phyloP scores from a whole-genome alignment of 495 filamentous ascomycete species.

The Xylaria nigripes region DNA sequence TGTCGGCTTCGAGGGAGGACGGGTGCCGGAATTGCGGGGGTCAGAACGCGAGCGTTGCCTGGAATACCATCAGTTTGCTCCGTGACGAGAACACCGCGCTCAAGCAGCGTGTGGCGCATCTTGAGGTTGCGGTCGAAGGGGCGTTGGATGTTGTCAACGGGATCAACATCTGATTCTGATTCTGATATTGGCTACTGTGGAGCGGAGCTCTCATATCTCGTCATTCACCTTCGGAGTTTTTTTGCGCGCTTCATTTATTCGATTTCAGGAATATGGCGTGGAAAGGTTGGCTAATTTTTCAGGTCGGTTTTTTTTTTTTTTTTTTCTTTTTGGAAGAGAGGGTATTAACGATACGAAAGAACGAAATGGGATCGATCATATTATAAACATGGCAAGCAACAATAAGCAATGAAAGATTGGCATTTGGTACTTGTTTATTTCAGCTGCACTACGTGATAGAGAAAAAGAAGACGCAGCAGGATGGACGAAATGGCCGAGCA shows the following conservation, averaged over 20 bases:
- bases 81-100: constrained; percentile 65
- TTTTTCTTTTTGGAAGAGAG: no score
- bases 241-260: no score
- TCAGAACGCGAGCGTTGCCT: constrained; percentile 54
- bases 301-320: no score
- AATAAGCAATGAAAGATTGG: no score
- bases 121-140: constrained; percentile 63
- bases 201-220: no score
- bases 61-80: constrained; percentile 61
- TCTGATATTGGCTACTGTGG: no score
- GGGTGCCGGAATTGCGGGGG: constrained; percentile 53
- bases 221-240: no score
- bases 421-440: not conserved
- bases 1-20: constrained; percentile 25
- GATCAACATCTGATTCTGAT: constrained; percentile 21
- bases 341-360: not conserved
- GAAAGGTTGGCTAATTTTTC: no score
- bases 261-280: no score
- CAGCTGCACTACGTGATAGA: not conserved
- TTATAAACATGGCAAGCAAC: not conserved
- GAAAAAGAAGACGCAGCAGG: not conserved
- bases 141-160: constrained; percentile 58
- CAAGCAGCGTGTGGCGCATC: constrained; percentile 56
- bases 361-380: not conserved
- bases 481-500: not conserved